These are phyloP conservation scores for Ophiostoma novo-ulmi DNA, from an alignment of 2,329 filamentous ascomycete species.

Conservation along the genomic window DNA sequence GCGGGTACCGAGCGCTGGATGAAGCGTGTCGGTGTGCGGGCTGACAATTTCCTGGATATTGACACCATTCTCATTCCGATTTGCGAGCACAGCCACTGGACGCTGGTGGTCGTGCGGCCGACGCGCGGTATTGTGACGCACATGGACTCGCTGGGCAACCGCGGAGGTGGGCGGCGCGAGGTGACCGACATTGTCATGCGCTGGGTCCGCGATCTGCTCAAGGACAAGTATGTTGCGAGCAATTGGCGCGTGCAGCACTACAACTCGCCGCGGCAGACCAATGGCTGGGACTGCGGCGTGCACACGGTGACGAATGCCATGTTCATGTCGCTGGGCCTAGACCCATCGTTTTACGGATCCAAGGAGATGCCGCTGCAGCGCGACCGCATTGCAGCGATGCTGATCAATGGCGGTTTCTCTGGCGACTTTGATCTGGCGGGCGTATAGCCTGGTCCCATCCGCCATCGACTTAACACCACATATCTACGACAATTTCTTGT, in stretches of 20 bases:
- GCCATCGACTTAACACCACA: neutral
- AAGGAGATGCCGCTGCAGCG: slow-evolving; percentile 56
- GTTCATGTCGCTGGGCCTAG: slow-evolving; percentile 52
- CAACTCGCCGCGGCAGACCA: slow-evolving; percentile 54
- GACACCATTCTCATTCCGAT: slow-evolving; percentile 67
- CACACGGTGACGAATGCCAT: slow-evolving; percentile 70
- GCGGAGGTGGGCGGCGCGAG: slow-evolving; percentile 35
- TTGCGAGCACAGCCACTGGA: slow-evolving; percentile 63
- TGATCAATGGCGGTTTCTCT: slow-evolving; percentile 62
- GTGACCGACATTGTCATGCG: slow-evolving; percentile 43
- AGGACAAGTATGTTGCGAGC: slow-evolving; percentile 45
- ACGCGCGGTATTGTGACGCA: slow-evolving; percentile 57
- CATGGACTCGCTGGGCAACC: slow-evolving; percentile 58
- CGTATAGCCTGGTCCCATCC: slow-evolving; percentile 30
- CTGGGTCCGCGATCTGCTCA: slow-evolving; percentile 57
- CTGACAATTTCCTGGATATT: slow-evolving; percentile 58
- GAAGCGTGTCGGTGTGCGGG: slow-evolving; percentile 51
- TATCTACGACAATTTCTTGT: neutral
- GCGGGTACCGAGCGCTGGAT: slow-evolving; percentile 50
- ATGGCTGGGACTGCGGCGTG: slow-evolving; percentile 71
- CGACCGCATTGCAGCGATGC: slow-evolving; percentile 56
- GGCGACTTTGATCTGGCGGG: slow-evolving; percentile 51
- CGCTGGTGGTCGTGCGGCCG: slow-evolving; percentile 62
- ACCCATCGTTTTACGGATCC: slow-evolving; percentile 47
- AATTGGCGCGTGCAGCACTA: slow-evolving; percentile 52